Evolutionary conservation across 768 basidiomycete genomes (phyloP), one percentile per base, ranked within the genome.

Genomic region (Thelephora ganbajun): DNA sequence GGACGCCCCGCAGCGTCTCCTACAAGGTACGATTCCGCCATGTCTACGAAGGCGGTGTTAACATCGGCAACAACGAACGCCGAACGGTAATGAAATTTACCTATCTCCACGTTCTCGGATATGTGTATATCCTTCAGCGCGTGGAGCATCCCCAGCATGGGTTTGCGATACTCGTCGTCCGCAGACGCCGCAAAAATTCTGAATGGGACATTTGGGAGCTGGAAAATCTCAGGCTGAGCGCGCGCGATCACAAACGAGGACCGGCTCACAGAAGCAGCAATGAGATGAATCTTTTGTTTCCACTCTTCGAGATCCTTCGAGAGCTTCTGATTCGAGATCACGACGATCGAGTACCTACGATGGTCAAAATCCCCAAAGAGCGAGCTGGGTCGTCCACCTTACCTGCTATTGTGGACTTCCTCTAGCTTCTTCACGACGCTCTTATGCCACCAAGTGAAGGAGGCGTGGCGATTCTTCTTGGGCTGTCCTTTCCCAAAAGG

Each of bases 1-100:
- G 69, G 64, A 34, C 92, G 76, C 11, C 91, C 92, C 11, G 90
- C 92, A 1, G 89, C 90, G 55, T 96, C 92, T 2, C 92, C 92
- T 1, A 94, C 81, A 54, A 83, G 93, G 55, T 86, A 85, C 0
- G 86, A 82, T 0, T 66, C 37, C 0, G 57, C 49, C 53, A 76
- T 72, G 59, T 93, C 90, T 92, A 56, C 0, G 7, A 18, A 30
- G 5, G 23, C 61, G 60, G 19, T 41, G 16, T 49, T 30, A 34
- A 23, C 18, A 46, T 44, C 44, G 35, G 37, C 43, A 20, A 23
- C 33, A 22, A 30, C 12, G n/a, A 9, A 18, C 22, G 33, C 23
- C 6, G 9, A 13, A 39, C 13, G 33, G 11, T 35, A 35, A 44
- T 7, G 33, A 43, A 20, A 39, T 72, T 6, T 45, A 84, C 90